Evolutionary conservation across 1,284 basidiomycete species (phyloP).

Genomic region (Rhodotorula sp.): DNA sequence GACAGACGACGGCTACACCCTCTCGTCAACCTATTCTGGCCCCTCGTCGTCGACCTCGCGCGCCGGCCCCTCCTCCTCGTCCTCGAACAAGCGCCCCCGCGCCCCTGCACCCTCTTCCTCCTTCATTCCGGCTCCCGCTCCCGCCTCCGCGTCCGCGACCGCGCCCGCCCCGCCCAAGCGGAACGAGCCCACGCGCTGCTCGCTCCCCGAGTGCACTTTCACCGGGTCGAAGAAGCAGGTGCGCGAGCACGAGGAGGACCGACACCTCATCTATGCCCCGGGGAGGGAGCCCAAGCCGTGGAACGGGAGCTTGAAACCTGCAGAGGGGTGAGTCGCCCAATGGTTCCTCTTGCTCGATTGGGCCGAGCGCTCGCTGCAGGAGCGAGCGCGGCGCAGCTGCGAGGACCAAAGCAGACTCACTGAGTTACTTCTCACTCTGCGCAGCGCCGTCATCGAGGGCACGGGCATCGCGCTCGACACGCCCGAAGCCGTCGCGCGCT

Average conservation of each 20-base stretch:
- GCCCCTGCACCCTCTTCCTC: neutral
- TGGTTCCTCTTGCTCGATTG: neutral
- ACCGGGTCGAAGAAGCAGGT: conserved; percentile 71
- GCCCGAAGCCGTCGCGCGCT: conserved; percentile 74
- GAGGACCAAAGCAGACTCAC: neutral
- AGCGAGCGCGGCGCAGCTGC: too few species aligned
- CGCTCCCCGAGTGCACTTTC: conserved; percentile 68
- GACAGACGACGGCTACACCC: conserved; percentile 61
- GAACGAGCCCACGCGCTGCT: conserved; percentile 57
- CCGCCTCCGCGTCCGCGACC: neutral
- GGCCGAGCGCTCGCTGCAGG: too few species aligned
- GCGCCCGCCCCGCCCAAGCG: neutral
- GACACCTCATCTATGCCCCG: conserved; percentile 78
- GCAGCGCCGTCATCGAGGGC: conserved; percentile 64
- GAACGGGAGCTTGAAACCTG: conserved; percentile 30
- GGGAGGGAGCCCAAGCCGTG: conserved; percentile 50
- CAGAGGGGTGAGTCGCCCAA: conserved; percentile 22
- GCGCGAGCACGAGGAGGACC: conserved; percentile 83
- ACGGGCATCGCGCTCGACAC: conserved; percentile 74
- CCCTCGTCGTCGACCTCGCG: conserved; percentile 18
- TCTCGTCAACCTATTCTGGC: conserved; percentile 57
- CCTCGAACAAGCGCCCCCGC: neutral
- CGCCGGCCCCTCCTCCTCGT: conserved; percentile 22
- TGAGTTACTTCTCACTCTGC: neutral
- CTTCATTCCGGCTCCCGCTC: neutral